phyloP scores from a whole-genome alignment of 1,139 yeast genomes.

The Torulaspora globosa region DNA sequence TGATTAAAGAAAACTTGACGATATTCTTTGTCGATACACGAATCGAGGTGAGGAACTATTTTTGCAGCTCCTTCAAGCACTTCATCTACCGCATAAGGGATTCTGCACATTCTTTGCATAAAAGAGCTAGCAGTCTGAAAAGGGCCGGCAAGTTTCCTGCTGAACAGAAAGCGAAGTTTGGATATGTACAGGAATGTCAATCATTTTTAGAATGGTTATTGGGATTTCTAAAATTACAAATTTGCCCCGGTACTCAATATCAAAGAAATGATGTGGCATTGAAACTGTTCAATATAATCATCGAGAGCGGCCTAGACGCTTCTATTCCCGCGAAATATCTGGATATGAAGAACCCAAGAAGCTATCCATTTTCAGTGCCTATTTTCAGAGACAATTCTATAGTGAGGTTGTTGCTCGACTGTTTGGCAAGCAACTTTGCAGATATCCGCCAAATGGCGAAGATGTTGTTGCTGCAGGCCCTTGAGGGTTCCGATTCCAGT shows the following conservation, averaged over 20 bases:
- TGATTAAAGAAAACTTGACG: conserved; percentile 45
- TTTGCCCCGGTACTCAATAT: conserved; percentile 68
- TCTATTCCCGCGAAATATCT: conserved; percentile 39
- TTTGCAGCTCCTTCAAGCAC: conserved; percentile 55
- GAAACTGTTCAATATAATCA: conserved; percentile 46
- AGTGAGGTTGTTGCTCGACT: conserved; percentile 52
- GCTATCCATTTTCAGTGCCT: conserved; percentile 45
- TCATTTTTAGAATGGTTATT: conserved; percentile 47
- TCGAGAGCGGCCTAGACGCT: conserved; percentile 55
- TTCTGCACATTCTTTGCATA: conserved; percentile 53
- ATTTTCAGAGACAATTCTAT: conserved; percentile 42
- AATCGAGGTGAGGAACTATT: conserved; percentile 62
- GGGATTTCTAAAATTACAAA: conserved; percentile 40
- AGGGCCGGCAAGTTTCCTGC: conserved; percentile 39
- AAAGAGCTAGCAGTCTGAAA: conserved; percentile 45
- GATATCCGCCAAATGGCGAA: conserved; percentile 61
- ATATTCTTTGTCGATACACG: conserved; percentile 57
- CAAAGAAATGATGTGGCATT: conserved; percentile 54
- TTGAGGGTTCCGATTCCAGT: conserved; percentile 6
- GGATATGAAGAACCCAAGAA: conserved; percentile 33
- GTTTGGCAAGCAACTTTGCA: conserved; percentile 65
- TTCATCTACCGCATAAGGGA: conserved; percentile 64
- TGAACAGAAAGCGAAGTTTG: conserved; percentile 36
- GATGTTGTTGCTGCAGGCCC: conserved; percentile 46
- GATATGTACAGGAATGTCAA: conserved; percentile 36